phyloP scores from a whole-genome alignment of 163 green algal genomes.

The Smithsoniella earleae region DNA sequence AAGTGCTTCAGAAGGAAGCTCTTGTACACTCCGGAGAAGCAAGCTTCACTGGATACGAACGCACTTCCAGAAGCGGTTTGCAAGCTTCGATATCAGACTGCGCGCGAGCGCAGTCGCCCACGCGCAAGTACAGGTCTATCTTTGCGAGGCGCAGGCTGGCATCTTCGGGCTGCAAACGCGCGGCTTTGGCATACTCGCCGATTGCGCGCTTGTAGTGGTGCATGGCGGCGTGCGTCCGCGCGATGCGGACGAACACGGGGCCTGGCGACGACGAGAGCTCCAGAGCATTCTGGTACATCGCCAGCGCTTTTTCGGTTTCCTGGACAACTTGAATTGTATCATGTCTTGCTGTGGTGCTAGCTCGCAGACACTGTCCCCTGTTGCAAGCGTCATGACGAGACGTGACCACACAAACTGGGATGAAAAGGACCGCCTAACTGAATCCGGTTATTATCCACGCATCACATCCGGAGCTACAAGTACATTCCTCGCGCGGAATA shows the following conservation, averaged over 20 bases:
- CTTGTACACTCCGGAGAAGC: too few relatives aligned
- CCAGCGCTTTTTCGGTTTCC: neutral
- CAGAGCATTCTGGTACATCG: conserved; percentile 17
- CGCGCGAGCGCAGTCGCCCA: neutral
- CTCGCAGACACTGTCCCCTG: too few relatives aligned
- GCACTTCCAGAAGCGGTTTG: neutral
- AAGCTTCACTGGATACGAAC: too few relatives aligned
- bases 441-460: too few relatives aligned
- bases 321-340: too few relatives aligned
- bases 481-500: too few relatives aligned
- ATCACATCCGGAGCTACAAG: too few relatives aligned
- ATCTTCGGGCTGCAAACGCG: neutral
- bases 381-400: too few relatives aligned
- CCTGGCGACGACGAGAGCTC: neutral
- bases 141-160: neutral
- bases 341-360: too few relatives aligned
- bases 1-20: too few relatives aligned
- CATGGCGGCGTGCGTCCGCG: conserved; percentile 7
- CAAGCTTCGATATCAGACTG: neutral
- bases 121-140: neutral
- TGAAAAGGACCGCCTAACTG: too few relatives aligned
- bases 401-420: too few relatives aligned
- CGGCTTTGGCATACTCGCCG: conserved; percentile 1
- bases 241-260: neutral
- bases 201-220: conserved; percentile 20